Conservation (phyloP, 345 rosid species). For the Populus pruinosa region DNA sequence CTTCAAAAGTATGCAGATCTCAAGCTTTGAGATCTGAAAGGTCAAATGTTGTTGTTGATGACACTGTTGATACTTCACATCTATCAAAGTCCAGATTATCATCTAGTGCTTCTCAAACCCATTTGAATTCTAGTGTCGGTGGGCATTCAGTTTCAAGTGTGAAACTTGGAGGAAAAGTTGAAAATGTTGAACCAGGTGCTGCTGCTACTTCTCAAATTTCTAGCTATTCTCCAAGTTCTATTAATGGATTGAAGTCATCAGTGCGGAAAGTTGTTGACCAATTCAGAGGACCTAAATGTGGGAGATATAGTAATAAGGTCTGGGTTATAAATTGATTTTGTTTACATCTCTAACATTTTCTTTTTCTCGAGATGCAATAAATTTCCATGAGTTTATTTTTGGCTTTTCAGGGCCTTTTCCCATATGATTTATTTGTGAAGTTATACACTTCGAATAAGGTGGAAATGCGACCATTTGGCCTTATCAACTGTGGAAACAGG, state of each 20-base stretch:
- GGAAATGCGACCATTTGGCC: slow-evolving; percentile 81
- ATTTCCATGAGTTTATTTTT: slow-evolving; percentile 9
- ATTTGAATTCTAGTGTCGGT: slow-evolving; percentile 27
- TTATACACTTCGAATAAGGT: slow-evolving; percentile 62
- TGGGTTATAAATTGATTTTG: slow-evolving; percentile 10
- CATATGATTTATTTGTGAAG: slow-evolving; percentile 76
- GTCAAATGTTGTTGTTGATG: slow-evolving; percentile 29
- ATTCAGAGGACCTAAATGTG: slow-evolving; percentile 53
- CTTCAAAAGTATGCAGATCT: slow-evolving; percentile 7
- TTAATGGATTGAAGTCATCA: slow-evolving; percentile 56
- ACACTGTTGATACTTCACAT: slow-evolving; percentile 21
- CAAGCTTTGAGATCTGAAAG: slow-evolving; percentile 2
- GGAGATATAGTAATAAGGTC: slow-evolving; percentile 68
- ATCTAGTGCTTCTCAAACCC: slow-evolving; percentile 26
- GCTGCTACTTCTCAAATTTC: slow-evolving; percentile 23
- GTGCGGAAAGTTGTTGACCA: slow-evolving; percentile 63
- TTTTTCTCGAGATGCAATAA: background rate
- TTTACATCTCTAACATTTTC: background rate
- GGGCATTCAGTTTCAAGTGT: slow-evolving; percentile 32
- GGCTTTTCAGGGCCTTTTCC: slow-evolving; percentile 63
- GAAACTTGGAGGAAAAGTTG: slow-evolving; percentile 36
- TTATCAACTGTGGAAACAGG: slow-evolving; percentile 93
- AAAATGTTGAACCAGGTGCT: slow-evolving; percentile 30
- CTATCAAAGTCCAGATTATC: slow-evolving; percentile 34
- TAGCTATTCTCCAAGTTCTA: slow-evolving; percentile 35